phyloP scores from a whole-genome alignment of 2,329 filamentous ascomycete species.

The Aspergillus fijiensis region DNA sequence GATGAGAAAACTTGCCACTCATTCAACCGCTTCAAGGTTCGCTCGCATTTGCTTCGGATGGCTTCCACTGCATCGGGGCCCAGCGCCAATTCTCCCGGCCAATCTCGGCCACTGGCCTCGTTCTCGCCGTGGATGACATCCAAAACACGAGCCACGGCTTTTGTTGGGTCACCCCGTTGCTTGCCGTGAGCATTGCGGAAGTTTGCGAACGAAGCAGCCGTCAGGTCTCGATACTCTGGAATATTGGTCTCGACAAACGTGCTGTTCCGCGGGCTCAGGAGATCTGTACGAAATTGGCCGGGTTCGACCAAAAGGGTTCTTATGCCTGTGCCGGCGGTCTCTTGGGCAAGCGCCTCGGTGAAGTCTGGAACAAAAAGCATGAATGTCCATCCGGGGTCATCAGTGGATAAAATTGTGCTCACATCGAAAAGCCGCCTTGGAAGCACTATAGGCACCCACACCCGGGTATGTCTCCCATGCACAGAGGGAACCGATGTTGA shows the following conservation, averaged over 20 bases:
- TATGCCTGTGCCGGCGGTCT: constrained; percentile 37
- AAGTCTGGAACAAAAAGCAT: not conserved
- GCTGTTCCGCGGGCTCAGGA: constrained; percentile 23
- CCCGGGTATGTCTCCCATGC: constrained; percentile 28
- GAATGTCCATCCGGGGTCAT: not conserved
- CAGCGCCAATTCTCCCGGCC: constrained; percentile 29
- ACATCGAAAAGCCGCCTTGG: constrained; percentile 30
- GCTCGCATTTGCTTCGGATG: constrained; percentile 8
- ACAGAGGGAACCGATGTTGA: constrained; percentile 38
- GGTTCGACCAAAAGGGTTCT: constrained; percentile 38
- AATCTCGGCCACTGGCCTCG: constrained; percentile 19
- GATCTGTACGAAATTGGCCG: constrained; percentile 36
- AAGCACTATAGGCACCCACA: constrained; percentile 36
- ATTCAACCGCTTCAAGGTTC: constrained; percentile 7
- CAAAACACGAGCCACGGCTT: constrained; percentile 33
- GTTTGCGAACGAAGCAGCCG: constrained; percentile 13
- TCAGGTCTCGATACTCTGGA: constrained; percentile 26
- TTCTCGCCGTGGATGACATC: constrained; percentile 30
- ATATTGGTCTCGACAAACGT: constrained; percentile 10
- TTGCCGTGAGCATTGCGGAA: constrained; percentile 24
- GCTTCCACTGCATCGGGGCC: constrained; percentile 26
- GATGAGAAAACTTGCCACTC: constrained; percentile 10
- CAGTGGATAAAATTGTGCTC: not conserved
- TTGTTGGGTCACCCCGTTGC: constrained; percentile 32
- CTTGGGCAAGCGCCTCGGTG: constrained; percentile 23